A percentile compares a stretch with the other conserved stretches of the same genome.
Evolutionary conservation across 768 basidiomycete genomes (phyloP).

Genomic region (Suillus subluteus): DNA sequence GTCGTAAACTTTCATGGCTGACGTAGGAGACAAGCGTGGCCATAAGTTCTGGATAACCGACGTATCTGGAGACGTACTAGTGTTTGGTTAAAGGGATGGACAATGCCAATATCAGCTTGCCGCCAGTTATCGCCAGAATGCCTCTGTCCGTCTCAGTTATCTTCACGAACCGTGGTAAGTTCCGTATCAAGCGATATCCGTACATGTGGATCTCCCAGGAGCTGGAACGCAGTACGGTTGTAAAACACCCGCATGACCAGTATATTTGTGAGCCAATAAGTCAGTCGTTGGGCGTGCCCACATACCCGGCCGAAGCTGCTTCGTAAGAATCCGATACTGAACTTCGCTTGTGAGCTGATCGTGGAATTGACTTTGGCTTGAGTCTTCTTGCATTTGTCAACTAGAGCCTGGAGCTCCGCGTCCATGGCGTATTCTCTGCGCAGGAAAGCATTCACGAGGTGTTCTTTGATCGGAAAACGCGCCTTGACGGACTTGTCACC

Average conservation of each 20-base stretch:
- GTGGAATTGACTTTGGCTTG: constrained; percentile 87
- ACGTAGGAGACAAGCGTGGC: too few species aligned
- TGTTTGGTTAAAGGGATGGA: constrained; percentile 59
- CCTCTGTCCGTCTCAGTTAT: constrained; percentile 85
- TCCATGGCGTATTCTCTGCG: constrained; percentile 94
- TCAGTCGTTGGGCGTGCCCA: constrained; percentile 5
- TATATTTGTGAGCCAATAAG: constrained; percentile 9
- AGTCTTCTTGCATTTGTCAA: constrained; percentile 85
- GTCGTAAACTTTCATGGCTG: too few species aligned
- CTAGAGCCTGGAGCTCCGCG: constrained; percentile 80
- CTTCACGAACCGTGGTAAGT: constrained; percentile 91
- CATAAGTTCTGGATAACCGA: too few species aligned
- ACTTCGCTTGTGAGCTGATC: constrained; percentile 98
- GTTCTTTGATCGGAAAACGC: constrained; percentile 93
- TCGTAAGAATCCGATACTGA: constrained; percentile 85
- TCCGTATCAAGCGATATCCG: constrained; percentile 98
- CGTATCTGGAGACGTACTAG: too few species aligned
- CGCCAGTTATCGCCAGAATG: constrained; percentile 94
- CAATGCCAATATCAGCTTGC: constrained; percentile 79
- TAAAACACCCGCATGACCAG: constrained; percentile 96
- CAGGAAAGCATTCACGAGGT: constrained; percentile 89
- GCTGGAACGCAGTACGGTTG: constrained; percentile 98
- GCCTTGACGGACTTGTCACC: constrained; percentile 99
- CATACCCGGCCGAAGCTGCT: constrained; percentile 82
- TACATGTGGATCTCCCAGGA: constrained; percentile 86